These are phyloP conservation scores for Tricholoma sp. DNA, from an alignment of 768 basidiomycete genomes.

Conservation along the genomic window DNA sequence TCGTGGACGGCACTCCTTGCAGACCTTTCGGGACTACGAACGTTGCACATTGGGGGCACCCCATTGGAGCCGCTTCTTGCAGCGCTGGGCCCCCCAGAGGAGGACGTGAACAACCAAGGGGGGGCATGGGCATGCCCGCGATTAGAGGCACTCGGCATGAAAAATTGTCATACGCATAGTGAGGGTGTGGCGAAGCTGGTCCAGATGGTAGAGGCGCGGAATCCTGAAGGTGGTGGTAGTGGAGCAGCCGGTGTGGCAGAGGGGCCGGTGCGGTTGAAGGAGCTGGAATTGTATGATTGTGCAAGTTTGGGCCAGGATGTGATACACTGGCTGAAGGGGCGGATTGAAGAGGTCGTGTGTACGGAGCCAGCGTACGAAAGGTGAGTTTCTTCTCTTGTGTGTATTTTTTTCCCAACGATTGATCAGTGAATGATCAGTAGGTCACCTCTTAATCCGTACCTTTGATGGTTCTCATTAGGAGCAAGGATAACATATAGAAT, in stretches of 20 bases:
- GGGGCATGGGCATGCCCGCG: conserved; percentile 60
- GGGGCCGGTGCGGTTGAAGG: conserved; percentile 47
- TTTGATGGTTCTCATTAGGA: not conserved
- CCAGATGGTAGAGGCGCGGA: conserved; percentile 65
- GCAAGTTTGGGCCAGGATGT: conserved; percentile 63
- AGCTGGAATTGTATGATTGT: conserved; percentile 65
- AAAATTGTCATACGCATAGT: conserved; percentile 57
- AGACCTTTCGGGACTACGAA: conserved; percentile 53
- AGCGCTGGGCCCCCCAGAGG: conserved; percentile 55
- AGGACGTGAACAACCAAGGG: conserved; percentile 35
- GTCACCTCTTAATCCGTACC: conserved; percentile 1
- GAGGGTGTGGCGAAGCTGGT: conserved; percentile 67
- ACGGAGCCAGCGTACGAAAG: conserved; percentile 53
- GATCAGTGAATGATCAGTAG: not conserved
- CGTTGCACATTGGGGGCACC: conserved; percentile 59
- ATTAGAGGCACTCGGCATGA: conserved; percentile 54
- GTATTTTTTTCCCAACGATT: not conserved
- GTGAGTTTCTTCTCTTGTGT: conserved; percentile 19
- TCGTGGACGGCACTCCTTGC: conserved; percentile 60
- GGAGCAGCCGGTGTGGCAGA: conserved; percentile 38
- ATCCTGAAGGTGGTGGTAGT: conserved; percentile 38
- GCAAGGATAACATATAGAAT: not conserved
- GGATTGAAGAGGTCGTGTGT: conserved; percentile 59
- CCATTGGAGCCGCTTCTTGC: conserved; percentile 59
- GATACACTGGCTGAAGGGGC: conserved; percentile 56